phyloP scores from a whole-genome alignment of 1,284 basidiomycete species.

The Pseudozyma thailandica region DNA sequence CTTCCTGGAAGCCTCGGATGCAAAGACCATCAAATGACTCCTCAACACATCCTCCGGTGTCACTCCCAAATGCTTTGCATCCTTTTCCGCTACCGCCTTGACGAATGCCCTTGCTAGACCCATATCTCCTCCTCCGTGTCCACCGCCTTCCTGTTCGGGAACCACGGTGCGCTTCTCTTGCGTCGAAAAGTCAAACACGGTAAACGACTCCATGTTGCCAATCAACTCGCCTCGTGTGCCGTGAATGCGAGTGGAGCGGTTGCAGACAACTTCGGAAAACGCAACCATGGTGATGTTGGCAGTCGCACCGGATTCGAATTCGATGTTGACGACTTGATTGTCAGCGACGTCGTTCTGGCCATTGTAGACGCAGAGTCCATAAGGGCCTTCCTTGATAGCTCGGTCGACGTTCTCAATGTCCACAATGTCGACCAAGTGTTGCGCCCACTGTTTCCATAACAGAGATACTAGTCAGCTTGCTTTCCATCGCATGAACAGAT shows the following conservation, averaged over 20 bases:
- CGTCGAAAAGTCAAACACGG: conserved; percentile 38
- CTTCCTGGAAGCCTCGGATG: conserved; percentile 21
- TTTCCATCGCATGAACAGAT: neutral
- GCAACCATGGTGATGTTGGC: conserved; percentile 41
- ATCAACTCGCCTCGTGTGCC: conserved; percentile 39
- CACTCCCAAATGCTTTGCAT: conserved; percentile 29
- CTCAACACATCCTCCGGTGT: conserved; percentile 34
- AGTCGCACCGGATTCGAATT: conserved; percentile 33
- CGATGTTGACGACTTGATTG: conserved; percentile 45
- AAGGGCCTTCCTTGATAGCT: conserved; percentile 36
- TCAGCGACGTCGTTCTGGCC: conserved; percentile 39
- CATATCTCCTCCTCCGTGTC: conserved; percentile 38
- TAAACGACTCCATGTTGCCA: conserved; percentile 37
- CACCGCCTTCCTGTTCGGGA: conserved; percentile 31
- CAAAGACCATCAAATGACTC: conserved; percentile 42
- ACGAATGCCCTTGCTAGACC: conserved; percentile 40
- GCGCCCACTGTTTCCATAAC: conserved; percentile 25
- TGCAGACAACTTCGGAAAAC: conserved; percentile 38
- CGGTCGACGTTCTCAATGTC: conserved; percentile 35
- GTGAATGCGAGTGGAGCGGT: conserved; percentile 36
- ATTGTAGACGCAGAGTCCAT: conserved; percentile 40
- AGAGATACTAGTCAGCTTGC: neutral
- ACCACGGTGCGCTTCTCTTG: conserved; percentile 30
- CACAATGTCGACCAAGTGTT: conserved; percentile 29
- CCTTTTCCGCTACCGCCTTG: conserved; percentile 38